phyloP scores from a whole-genome alignment of 2,329 filamentous ascomycete genomes.

The Calycina herbarum region DNA sequence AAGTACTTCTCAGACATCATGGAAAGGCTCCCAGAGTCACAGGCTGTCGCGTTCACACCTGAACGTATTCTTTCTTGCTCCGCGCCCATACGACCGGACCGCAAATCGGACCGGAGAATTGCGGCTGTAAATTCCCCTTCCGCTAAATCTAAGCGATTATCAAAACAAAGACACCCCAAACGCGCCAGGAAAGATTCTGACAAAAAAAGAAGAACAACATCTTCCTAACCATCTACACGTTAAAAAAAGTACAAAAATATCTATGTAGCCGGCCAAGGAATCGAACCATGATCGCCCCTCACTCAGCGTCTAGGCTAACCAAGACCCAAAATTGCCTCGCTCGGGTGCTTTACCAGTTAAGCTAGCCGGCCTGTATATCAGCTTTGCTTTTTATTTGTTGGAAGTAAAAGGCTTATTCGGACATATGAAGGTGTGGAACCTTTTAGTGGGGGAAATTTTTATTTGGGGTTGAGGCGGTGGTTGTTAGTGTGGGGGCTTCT shows the following conservation, averaged over 20 bases:
- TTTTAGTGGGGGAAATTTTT: neutral
- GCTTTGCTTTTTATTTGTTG: neutral
- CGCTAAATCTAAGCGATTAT: too few species aligned
- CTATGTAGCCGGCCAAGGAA: neutral
- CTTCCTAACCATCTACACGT: neutral
- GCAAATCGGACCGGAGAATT: too few species aligned
- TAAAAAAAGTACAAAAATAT: neutral
- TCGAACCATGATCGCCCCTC: neutral
- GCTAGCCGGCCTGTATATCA: neutral
- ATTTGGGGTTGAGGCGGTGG: neutral
- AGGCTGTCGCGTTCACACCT: too few species aligned
- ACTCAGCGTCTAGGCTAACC: neutral
- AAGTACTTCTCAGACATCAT: too few species aligned
- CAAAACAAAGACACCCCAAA: too few species aligned
- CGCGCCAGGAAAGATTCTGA: neutral
- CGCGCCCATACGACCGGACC: too few species aligned
- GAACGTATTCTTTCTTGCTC: too few species aligned
- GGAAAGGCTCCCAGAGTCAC: too few species aligned
- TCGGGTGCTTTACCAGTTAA: neutral
- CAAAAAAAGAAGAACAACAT: neutral
- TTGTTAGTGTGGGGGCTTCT: neutral
- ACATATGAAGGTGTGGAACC: neutral
- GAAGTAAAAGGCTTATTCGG: neutral
- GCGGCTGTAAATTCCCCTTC: too few species aligned
- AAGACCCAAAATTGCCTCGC: neutral